Conservation (phyloP, 2,329 filamentous ascomycete genomes). For the Bipolaris sorokiniana region DNA sequence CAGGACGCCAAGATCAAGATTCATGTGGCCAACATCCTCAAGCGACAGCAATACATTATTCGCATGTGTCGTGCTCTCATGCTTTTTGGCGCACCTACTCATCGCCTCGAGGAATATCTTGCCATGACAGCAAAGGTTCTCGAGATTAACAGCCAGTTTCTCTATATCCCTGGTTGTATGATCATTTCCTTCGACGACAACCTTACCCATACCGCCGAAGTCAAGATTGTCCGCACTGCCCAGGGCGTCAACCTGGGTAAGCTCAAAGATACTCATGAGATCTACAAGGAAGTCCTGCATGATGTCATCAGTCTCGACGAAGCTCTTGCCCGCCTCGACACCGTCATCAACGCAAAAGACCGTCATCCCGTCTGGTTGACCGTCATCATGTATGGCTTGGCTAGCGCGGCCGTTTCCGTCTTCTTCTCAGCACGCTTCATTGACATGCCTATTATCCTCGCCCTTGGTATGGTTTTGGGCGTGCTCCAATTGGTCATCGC, state of each 20-base stretch:
- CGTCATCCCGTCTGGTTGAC: constrained; percentile 57
- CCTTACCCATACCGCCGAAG: constrained; percentile 71
- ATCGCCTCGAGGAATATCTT: constrained; percentile 90
- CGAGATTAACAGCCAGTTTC: constrained; percentile 84
- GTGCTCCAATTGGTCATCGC: constrained; percentile 76
- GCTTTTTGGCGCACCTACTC: constrained; percentile 87
- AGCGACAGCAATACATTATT: constrained; percentile 81
- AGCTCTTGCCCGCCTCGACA: constrained; percentile 66
- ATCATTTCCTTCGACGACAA: constrained; percentile 83
- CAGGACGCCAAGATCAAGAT: constrained; percentile 64
- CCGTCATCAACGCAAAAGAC: constrained; percentile 63
- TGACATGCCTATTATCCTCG: constrained; percentile 78
- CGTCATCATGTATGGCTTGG: constrained; percentile 74
- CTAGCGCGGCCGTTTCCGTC: constrained; percentile 74
- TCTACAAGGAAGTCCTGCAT: constrained; percentile 81
- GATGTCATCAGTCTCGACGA: constrained; percentile 74
- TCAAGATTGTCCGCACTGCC: constrained; percentile 72
- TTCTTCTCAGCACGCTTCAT: constrained; percentile 79
- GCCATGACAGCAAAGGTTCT: constrained; percentile 83
- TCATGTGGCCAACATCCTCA: constrained; percentile 71
- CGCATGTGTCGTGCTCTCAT: constrained; percentile 85
- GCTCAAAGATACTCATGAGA: constrained; percentile 73
- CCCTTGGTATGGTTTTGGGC: constrained; percentile 75
- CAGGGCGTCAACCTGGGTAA: constrained; percentile 76
- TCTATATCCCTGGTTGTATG: constrained; percentile 92